Evolutionary conservation across 768 basidiomycete species (phyloP).

Genomic region (Coprinopsis sp.): DNA sequence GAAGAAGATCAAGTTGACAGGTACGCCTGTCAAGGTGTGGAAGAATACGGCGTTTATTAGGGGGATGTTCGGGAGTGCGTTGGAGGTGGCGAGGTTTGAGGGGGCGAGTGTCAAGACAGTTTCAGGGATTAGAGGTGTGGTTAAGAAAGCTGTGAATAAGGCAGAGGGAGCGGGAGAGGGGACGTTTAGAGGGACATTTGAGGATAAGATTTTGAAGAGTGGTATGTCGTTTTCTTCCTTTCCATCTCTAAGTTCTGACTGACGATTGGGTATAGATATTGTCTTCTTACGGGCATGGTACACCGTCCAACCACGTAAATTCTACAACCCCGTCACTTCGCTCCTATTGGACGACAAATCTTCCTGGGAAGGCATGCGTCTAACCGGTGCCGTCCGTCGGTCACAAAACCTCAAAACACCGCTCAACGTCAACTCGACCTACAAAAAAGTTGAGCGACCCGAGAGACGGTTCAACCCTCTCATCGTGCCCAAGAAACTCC

Average conservation of each 20-base stretch:
- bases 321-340: slow-evolving; percentile 95
- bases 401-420: slow-evolving; percentile 84
- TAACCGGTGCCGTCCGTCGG: slow-evolving; percentile 89
- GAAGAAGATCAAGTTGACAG: slow-evolving; percentile 97
- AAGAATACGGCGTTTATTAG: slow-evolving; percentile 98
- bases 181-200: slow-evolving; percentile 93
- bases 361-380: slow-evolving; percentile 91
- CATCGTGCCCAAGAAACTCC: slow-evolving; percentile 84
- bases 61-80: slow-evolving; percentile 91
- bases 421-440: slow-evolving; percentile 75
- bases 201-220: slow-evolving; percentile 95
- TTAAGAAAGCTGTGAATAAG: slow-evolving; percentile 93
- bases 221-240: slow-evolving; percentile 48
- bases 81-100: slow-evolving; percentile 98
- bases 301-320: slow-evolving; percentile 89
- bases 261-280: slow-evolving; percentile 55
- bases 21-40: slow-evolving; percentile 94
- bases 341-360: slow-evolving; percentile 78
- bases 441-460: slow-evolving; percentile 76
- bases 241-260: background rate
- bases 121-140: slow-evolving; percentile 91
- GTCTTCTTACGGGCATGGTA: slow-evolving; percentile 97
- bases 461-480: slow-evolving; percentile 88
- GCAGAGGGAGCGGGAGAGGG: slow-evolving; percentile 96
- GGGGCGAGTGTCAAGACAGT: slow-evolving; percentile 96